Conservation (phyloP, 345 rosid genomes). For the Eucalyptus curtisii region DNA sequence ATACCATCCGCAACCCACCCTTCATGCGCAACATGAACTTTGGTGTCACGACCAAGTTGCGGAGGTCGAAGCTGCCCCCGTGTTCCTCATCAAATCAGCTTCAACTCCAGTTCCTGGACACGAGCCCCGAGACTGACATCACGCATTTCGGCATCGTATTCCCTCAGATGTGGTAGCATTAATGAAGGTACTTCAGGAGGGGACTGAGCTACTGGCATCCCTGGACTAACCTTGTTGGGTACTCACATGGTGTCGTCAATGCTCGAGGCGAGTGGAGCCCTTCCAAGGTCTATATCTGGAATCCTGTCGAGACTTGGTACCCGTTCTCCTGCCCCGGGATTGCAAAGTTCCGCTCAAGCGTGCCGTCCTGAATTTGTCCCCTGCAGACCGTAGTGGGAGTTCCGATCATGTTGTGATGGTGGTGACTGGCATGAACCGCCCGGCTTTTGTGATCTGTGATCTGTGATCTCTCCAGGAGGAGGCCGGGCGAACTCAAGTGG, state of each 20-base stretch:
- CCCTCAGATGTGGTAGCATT: not conserved
- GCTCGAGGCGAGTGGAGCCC: not conserved
- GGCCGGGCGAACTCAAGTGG: not conserved
- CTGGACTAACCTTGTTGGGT: not conserved
- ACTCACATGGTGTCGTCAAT: not conserved
- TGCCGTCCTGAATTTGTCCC: not conserved
- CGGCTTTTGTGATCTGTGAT: conserved; percentile 1
- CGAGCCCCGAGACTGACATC: not conserved
- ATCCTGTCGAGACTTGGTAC: not conserved
- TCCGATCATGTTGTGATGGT: not conserved
- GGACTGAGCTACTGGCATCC: not conserved
- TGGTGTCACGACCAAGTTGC: conserved; percentile 5
- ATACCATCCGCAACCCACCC: not conserved
- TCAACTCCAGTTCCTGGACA: not conserved
- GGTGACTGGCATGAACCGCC: not conserved
- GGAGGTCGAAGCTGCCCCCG: not conserved
- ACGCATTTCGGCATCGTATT: not conserved
- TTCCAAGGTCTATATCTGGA: not conserved
- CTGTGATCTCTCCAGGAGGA: not conserved
- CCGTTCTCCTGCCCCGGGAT: not conserved
- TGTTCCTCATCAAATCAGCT: conserved; percentile 1
- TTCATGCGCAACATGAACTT: not conserved
- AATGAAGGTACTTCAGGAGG: not conserved
- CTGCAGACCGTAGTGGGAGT: accelerated
- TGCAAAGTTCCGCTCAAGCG: not conserved